Conservation (phyloP, 1,284 basidiomycete genomes). For the Coniferiporia weirii region DNA sequence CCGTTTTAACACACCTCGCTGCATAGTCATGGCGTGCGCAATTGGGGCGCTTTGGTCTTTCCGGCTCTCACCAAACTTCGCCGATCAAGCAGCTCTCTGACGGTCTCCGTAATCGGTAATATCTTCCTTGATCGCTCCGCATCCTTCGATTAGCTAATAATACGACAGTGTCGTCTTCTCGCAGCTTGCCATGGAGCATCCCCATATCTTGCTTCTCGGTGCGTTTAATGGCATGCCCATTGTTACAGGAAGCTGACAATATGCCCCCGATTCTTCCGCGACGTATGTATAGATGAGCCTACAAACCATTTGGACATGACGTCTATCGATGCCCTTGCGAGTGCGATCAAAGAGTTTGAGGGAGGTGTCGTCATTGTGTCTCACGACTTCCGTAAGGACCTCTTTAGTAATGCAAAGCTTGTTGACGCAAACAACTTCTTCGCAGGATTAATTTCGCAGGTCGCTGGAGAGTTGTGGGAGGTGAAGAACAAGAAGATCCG, state of each 20-base stretch:
- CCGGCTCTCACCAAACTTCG: constrained; percentile 89
- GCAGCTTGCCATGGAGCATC: constrained; percentile 91
- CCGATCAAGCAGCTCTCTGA: constrained; percentile 95
- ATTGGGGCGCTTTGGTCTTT: constrained; percentile 93
- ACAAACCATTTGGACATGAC: constrained; percentile 95
- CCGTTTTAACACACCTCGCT: constrained; percentile 5
- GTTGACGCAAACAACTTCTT: constrained; percentile 11
- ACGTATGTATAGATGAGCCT: constrained; percentile 58
- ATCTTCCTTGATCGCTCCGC: neutral
- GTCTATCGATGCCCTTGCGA: constrained; percentile 92
- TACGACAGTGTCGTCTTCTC: constrained; percentile 78
- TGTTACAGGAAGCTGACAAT: constrained; percentile 7
- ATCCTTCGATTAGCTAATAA: neutral
- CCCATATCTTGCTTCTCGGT: constrained; percentile 84
- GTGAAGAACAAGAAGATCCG: constrained; percentile 92
- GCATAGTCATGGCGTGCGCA: constrained; percentile 87
- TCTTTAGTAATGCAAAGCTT: constrained; percentile 22
- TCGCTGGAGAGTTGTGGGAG: constrained; percentile 98
- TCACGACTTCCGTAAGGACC: constrained; percentile 86
- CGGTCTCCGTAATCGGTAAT: constrained; percentile 87
- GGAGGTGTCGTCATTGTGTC: constrained; percentile 98
- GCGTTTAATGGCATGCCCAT: constrained; percentile 19
- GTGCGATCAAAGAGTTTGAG: constrained; percentile 94
- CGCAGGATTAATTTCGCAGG: constrained; percentile 84
- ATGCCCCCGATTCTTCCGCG: neutral